A percentile compares a stretch with the other conserved stretches of the same genome.
These are phyloP conservation scores for Gossypium thurberi DNA, from an alignment of 345 rosid species.

Conservation along the genomic window DNA sequence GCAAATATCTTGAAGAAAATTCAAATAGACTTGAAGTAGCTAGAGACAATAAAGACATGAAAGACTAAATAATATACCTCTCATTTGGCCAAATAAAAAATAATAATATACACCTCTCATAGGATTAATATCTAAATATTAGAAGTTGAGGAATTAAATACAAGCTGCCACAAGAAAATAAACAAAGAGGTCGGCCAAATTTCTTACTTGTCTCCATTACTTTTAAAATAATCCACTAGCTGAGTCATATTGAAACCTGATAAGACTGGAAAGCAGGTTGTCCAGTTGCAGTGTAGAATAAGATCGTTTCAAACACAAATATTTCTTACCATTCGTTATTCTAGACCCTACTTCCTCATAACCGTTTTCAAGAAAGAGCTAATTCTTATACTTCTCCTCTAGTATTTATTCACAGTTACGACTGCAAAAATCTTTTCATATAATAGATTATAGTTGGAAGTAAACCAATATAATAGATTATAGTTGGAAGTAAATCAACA, in stretches of 20 bases:
- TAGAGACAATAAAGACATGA: neutral
- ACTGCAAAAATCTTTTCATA: neutral
- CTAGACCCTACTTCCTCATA: neutral
- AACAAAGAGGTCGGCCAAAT: neutral
- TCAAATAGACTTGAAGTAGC: neutral
- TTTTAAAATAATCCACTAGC: neutral
- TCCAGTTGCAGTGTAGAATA: neutral
- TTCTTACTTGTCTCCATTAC: neutral
- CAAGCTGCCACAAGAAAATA: neutral
- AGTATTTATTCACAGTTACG: neutral
- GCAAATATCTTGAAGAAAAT: neutral
- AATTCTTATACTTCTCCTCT: neutral
- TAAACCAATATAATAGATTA: neutral
- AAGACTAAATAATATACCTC: neutral
- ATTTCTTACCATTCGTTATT: neutral
- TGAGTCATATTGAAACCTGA: neutral
- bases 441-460: neutral
- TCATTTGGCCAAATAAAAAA: no score
- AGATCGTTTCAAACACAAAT: neutral
- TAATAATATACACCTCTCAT: neutral
- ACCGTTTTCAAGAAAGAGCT: neutral
- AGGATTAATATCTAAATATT: neutral
- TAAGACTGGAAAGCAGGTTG: neutral
- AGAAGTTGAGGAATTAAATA: neutral
- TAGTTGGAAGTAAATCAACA: neutral